Evolutionary conservation across 2,329 filamentous ascomycete genomes (phyloP).

Genomic region (Pleochaeta shiraiana): DNA sequence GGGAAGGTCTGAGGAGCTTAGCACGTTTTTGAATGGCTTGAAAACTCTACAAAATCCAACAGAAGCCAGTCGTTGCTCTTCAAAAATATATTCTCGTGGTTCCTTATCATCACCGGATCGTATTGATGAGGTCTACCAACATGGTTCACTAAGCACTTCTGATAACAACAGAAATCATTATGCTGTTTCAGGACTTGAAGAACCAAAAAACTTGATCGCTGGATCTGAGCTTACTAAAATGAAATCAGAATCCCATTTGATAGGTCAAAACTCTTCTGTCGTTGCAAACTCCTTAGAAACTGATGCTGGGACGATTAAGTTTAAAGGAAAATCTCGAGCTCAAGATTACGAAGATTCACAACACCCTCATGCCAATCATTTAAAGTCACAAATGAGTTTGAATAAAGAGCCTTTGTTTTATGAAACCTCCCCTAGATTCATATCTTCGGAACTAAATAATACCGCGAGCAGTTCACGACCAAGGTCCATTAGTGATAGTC

Average conservation of each 20-base stretch:
- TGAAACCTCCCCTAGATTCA: not conserved
- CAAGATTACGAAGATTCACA: not conserved
- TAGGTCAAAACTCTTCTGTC: no score
- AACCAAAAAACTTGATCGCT: not conserved
- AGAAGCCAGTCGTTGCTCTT: not conserved
- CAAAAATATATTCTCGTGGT: no score
- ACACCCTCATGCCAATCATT: not conserved
- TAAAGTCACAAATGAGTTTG: not conserved
- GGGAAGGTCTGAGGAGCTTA: slow-evolving; percentile 33
- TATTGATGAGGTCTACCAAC: not conserved
- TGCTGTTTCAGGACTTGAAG: not conserved
- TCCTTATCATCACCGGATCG: no score
- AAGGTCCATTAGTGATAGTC: slow-evolving; percentile 35
- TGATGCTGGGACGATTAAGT: not conserved
- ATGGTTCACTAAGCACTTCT: not conserved
- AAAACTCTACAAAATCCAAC: slow-evolving; percentile 14
- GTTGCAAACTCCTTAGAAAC: not conserved
- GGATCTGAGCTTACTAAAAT: not conserved
- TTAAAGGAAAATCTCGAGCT: not conserved
- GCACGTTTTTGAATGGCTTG: slow-evolving; percentile 35
- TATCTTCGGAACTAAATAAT: not conserved
- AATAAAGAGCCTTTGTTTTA: not conserved
- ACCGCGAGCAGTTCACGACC: slow-evolving; percentile 18
- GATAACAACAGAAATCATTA: not conserved
- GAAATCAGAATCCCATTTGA: not conserved